phyloP scores from a whole-genome alignment of 176 grass and related monocot species.

The Olyra latifolia region DNA sequence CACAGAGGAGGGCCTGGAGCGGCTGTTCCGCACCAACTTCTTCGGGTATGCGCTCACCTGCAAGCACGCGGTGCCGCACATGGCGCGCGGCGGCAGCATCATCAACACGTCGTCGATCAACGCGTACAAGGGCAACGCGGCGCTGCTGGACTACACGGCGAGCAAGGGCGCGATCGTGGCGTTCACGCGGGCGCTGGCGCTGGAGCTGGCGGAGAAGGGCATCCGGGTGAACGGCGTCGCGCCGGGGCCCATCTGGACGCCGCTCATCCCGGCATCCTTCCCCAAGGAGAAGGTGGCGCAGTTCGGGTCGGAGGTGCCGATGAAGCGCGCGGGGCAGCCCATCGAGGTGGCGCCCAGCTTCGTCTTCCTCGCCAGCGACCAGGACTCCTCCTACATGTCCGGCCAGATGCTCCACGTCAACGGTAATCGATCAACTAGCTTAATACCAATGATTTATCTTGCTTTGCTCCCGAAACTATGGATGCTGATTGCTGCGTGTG shows the following conservation, averaged over 20 bases:
- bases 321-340: slow-evolving; percentile 61
- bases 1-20: slow-evolving; percentile 59
- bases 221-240: slow-evolving; percentile 72
- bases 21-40: slow-evolving; percentile 81
- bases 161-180: slow-evolving; percentile 77
- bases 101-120: slow-evolving; percentile 87
- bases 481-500: neutral
- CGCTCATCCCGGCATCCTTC: slow-evolving; percentile 68
- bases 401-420: slow-evolving; percentile 86
- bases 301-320: slow-evolving; percentile 60
- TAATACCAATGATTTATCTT: too few species aligned
- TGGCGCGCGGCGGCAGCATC: slow-evolving; percentile 44
- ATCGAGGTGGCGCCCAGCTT: slow-evolving; percentile 61
- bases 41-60: slow-evolving; percentile 58
- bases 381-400: slow-evolving; percentile 72
- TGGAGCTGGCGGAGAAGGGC: slow-evolving; percentile 55
- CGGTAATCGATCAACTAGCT: slow-evolving; percentile 47
- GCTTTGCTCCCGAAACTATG: neutral
- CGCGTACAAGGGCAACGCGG: slow-evolving; percentile 83
- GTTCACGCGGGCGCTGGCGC: slow-evolving; percentile 59
- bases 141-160: slow-evolving; percentile 89
- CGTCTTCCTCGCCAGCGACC: slow-evolving; percentile 69
- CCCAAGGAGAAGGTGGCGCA: slow-evolving; percentile 45
- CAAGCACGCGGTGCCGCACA: slow-evolving; percentile 57
- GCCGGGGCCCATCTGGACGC: slow-evolving; percentile 77